phyloP scores from a whole-genome alignment of 129 eudicot species.

The Artemisia tridentata region DNA sequence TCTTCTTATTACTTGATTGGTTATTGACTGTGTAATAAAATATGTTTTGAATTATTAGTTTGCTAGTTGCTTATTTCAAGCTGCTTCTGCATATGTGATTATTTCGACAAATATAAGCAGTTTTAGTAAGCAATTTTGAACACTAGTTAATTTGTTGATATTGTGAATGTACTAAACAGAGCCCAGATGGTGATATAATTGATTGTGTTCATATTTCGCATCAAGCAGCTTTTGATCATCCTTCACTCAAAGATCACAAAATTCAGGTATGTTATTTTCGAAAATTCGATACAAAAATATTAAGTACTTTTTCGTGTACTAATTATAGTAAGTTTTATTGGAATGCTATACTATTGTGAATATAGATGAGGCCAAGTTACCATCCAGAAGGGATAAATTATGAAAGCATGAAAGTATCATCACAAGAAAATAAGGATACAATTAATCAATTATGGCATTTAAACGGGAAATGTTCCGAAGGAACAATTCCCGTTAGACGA shows the following conservation, averaged over 20 bases:
- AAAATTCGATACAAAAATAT: background rate
- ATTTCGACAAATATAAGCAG: no score
- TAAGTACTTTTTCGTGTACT: background rate
- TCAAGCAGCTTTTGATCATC: constrained; percentile 90
- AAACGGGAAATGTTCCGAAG: constrained; percentile 63
- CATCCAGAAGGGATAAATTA: constrained; percentile 75
- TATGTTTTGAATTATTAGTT: no score
- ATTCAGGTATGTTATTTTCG: constrained; percentile 47
- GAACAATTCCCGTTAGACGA: constrained; percentile 78
- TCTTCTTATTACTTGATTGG: no score
- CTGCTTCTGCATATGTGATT: no score
- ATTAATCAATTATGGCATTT: constrained; percentile 68
- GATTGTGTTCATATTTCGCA: constrained; percentile 73
- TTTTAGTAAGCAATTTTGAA: no score
- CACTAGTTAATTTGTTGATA: background rate
- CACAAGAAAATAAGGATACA: constrained; percentile 1
- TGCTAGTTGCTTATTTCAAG: no score
- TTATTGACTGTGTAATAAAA: no score
- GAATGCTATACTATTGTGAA: background rate
- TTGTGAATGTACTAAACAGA: constrained; percentile 28
- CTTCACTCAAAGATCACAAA: constrained; percentile 67
- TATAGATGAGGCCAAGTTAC: constrained; percentile 68
- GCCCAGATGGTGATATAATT: constrained; percentile 79
- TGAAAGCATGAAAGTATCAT: constrained; percentile 38
- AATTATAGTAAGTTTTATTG: background rate